Evolutionary conservation across 2,329 filamentous ascomycete species (phyloP), one percentile per base, ranked within the genome.

Genomic region (Plenodomus biglobosus): DNA sequence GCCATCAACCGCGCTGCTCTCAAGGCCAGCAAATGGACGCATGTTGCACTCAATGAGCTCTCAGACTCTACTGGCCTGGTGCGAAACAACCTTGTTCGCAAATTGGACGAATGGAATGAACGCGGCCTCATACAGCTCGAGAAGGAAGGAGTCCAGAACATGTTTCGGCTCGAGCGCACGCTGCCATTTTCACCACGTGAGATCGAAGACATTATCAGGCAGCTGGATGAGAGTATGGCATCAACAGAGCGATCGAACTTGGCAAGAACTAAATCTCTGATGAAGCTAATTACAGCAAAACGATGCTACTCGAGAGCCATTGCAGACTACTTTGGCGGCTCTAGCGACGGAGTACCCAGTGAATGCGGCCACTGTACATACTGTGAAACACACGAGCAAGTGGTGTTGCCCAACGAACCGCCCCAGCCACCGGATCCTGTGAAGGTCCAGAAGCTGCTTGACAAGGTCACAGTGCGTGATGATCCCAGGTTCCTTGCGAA

Each of bases 401-500:
- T 72, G 10, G 47, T 65, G 5, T 62, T 79, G 10, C 71, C 77
- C 0, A 61, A 71, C 0, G 73, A 71, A 21, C 69, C 73, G 8
- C 68, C 66, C 0, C 70, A 73, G 15, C 53, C 60, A 0, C 70
- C 80, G 3, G 69, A 82, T 46, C 46, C 56, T 0, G 48, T 48
- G 0, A 70, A 70, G 0, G 78, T 85, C 39, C 47, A 64, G 6
- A 63, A 58, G 1, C 67, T 85, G 0, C 65, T 85, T 1, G 51
- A 64, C 0, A 71, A 64, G 0, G 76, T 78, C 11, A 56, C 67
- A 0, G 75, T 78, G 1, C 73, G 80, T 2, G 80, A 86, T 39
- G 83, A 86, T 59, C 74, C 83, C 2, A 68, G 83, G 11, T 80
- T 84, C 53, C 68, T 86, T 21, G 81, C 84, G 0, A 75, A 80